Conservation (phyloP, 148 eudicot species). For the Polygonum aviculare region DNA sequence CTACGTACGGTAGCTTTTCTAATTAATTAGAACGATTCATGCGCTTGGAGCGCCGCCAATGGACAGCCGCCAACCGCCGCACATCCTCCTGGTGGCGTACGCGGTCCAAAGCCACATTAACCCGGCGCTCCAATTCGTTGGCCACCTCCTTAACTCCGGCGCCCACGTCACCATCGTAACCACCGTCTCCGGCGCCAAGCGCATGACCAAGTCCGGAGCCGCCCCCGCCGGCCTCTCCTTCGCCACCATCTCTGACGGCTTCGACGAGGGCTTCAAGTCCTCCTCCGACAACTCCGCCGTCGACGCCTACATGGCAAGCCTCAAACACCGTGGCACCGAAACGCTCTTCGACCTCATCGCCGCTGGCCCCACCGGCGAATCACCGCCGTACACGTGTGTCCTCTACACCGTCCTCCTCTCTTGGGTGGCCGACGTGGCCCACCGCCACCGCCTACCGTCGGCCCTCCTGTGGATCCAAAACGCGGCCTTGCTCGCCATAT, state of each 20-base stretch:
- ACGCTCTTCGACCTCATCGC: constrained; percentile 26
- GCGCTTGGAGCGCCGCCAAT: background rate
- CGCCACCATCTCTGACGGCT: constrained; percentile 61
- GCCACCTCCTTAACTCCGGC: background rate
- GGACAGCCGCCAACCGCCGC: constrained; percentile 4
- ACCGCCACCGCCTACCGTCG: constrained; percentile 26
- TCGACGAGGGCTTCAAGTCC: background rate
- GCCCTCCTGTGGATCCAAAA: constrained; percentile 60
- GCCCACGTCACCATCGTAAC: constrained; percentile 54
- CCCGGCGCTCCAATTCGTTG: constrained; percentile 55
- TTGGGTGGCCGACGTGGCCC: constrained; percentile 70
- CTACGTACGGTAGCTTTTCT: no score
- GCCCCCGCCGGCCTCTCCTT: constrained; percentile 27
- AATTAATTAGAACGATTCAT: no score
- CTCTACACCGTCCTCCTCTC: constrained; percentile 57
- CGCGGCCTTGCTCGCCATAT: constrained; percentile 40
- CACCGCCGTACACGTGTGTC: constrained; percentile 35
- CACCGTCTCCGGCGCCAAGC: background rate
- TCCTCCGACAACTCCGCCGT: constrained; percentile 17
- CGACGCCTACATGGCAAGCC: constrained; percentile 26
- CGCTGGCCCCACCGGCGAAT: background rate
- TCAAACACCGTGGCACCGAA: constrained; percentile 34
- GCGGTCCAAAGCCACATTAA: constrained; percentile 77
- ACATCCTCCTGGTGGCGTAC: constrained; percentile 30
- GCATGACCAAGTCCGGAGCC: constrained; percentile 19